phyloP scores from a whole-genome alignment of 768 basidiomycete species.

The Solioccasus polychromus region DNA sequence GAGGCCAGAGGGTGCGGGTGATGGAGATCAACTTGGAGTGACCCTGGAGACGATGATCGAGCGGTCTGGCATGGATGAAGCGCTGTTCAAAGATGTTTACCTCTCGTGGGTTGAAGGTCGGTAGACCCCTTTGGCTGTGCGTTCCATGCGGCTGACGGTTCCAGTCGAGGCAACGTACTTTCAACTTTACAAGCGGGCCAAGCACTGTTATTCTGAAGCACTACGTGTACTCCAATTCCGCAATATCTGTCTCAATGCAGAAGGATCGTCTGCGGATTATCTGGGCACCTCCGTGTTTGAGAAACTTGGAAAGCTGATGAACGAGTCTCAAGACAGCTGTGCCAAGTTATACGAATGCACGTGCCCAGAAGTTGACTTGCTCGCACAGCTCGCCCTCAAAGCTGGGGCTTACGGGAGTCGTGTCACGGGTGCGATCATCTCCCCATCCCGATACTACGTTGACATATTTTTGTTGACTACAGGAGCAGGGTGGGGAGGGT shows the following conservation, averaged over 20 bases:
- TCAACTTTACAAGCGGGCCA: conserved; percentile 78
- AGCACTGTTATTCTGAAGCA: conserved; percentile 80
- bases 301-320: conserved; percentile 70
- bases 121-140: conserved; percentile 16
- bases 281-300: conserved; percentile 34
- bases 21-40: conserved; percentile 54
- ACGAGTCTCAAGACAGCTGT: conserved; percentile 75
- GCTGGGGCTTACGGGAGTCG: conserved; percentile 81
- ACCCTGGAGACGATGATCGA: conserved; percentile 73
- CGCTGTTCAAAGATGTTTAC: conserved; percentile 63
- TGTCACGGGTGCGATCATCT: conserved; percentile 59
- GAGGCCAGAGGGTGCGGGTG: conserved; percentile 37
- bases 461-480: neutral
- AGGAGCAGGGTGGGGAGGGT: conserved; percentile 93
- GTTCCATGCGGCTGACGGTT: neutral
- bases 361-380: conserved; percentile 71
- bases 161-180: conserved; percentile 74
- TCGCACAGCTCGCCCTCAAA: conserved; percentile 58
- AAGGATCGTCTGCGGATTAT: conserved; percentile 20
- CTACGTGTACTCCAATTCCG: conserved; percentile 79
- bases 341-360: conserved; percentile 71
- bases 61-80: conserved; percentile 53
- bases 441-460: neutral
- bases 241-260: conserved; percentile 52
- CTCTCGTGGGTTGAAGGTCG: conserved; percentile 78